Percentiles rank a stretch among this genome's conserved stretches.
These are phyloP conservation scores for Tetrapisispora fleetii DNA, from an alignment of 805 yeast genomes.

Conservation along the genomic window DNA sequence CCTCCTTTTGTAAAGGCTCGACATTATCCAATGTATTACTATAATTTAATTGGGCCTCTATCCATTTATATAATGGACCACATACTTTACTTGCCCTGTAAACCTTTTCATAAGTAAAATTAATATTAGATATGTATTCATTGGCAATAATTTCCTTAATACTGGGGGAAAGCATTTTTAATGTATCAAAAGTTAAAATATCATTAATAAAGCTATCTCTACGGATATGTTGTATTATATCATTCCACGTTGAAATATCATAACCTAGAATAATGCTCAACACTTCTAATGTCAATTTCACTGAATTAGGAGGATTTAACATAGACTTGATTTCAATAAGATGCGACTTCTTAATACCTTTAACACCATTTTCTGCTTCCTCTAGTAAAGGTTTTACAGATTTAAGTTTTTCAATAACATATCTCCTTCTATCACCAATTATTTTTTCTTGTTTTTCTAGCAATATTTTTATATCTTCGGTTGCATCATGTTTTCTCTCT, in stretches of 20 bases:
- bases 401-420: constrained; percentile 56
- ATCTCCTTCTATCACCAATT: constrained; percentile 41
- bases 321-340: constrained; percentile 81
- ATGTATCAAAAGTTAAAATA: constrained; percentile 67
- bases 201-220: constrained; percentile 79
- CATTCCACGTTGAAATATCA: constrained; percentile 60
- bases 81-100: constrained; percentile 90
- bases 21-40: constrained; percentile 59
- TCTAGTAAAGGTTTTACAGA: constrained; percentile 74
- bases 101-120: constrained; percentile 62
- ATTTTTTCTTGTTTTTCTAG: constrained; percentile 56
- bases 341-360: constrained; percentile 85
- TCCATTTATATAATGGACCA: constrained; percentile 88
- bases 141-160: constrained; percentile 48
- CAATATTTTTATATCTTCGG: constrained; percentile 62
- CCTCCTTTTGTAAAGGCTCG: constrained; percentile 66
- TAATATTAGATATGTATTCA: constrained; percentile 50
- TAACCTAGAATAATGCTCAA: constrained; percentile 79
- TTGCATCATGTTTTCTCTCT: constrained; percentile 80
- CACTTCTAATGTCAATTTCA: constrained; percentile 76
- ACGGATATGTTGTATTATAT: constrained; percentile 70
- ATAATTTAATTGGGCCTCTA: constrained; percentile 76
- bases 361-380: constrained; percentile 85
- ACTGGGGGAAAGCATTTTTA: constrained; percentile 42
- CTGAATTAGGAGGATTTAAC: constrained; percentile 84